Evolutionary conservation across 1,139 yeast genomes (phyloP).

Genomic region (Tardiomyces blankii): DNA sequence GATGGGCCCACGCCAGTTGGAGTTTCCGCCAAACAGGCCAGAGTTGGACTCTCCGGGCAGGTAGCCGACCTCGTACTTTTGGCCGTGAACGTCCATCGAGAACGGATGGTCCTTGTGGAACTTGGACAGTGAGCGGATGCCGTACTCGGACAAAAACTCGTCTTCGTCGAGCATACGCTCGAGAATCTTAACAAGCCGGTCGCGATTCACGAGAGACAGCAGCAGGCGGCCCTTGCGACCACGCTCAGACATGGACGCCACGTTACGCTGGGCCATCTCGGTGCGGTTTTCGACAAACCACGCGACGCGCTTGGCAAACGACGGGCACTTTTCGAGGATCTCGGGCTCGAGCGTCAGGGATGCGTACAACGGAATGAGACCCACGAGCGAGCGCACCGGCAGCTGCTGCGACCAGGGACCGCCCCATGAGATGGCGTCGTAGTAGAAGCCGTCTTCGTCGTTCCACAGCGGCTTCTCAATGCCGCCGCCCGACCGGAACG

Average conservation of each 20-base stretch:
- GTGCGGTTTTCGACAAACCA: conserved; percentile 77
- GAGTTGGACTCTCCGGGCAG: conserved; percentile 91
- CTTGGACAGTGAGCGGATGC: conserved; percentile 83
- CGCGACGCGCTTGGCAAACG: conserved; percentile 71
- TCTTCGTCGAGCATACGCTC: conserved; percentile 78
- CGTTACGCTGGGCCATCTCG: conserved; percentile 70
- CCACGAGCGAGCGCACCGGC: conserved; percentile 86
- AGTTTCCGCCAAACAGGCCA: conserved; percentile 94
- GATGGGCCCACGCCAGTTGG: conserved; percentile 98
- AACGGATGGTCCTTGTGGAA: conserved; percentile 82
- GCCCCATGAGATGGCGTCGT: conserved; percentile 87
- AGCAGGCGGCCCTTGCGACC: conserved; percentile 84
- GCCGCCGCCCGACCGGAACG: conserved; percentile 42
- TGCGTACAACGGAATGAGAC: conserved; percentile 88
- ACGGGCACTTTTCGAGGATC: conserved; percentile 65
- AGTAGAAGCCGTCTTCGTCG: conserved; percentile 79
- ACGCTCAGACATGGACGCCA: conserved; percentile 76
- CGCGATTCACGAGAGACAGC: conserved; percentile 73
- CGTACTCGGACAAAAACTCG: conserved; percentile 79
- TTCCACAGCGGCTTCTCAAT: conserved; percentile 65
- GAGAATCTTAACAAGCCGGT: conserved; percentile 65
- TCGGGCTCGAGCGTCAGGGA: conserved; percentile 86
- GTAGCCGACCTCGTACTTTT: conserved; percentile 62
- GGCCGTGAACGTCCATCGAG: conserved; percentile 76
- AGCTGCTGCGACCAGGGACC: conserved; percentile 57